Evolutionary conservation across 305 asterid species (phyloP).

Genomic region (Withania somnifera): DNA sequence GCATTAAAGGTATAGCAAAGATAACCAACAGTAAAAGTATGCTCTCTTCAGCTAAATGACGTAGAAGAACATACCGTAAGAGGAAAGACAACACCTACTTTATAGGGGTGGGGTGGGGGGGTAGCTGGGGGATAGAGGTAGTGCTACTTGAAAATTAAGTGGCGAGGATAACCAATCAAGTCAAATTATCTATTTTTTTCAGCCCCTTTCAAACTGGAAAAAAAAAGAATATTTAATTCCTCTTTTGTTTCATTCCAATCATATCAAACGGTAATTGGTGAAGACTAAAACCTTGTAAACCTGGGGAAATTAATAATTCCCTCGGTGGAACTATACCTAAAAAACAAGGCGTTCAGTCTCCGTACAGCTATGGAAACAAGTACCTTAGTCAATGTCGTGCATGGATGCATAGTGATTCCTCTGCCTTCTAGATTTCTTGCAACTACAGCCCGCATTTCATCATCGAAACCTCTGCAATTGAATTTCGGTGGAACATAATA

Average conservation of each 20-base stretch:
- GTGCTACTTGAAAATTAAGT: neutral
- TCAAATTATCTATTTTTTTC: neutral
- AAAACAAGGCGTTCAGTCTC: neutral
- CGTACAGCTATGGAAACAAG: neutral
- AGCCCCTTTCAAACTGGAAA: neutral
- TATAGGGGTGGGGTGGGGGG: neutral
- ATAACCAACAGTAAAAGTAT: neutral
- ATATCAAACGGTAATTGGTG: neutral
- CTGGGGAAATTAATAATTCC: neutral
- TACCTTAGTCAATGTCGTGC: slow-evolving; percentile 74
- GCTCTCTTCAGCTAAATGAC: neutral
- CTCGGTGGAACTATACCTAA: neutral
- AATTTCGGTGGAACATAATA: neutral
- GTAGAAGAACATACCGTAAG: neutral
- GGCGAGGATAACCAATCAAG: neutral
- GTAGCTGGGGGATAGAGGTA: neutral
- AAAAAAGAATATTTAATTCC: neutral
- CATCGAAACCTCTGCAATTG: slow-evolving; percentile 83
- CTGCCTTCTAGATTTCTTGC: slow-evolving; percentile 95
- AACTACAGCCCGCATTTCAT: slow-evolving; percentile 87
- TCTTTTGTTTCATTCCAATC: neutral
- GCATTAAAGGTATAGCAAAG: neutral
- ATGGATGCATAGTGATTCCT: slow-evolving; percentile 83
- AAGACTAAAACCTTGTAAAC: neutral
- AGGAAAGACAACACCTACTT: neutral